Percentiles rank a stretch among this genome's conserved stretches.
These are phyloP conservation scores for Piper longum DNA, from an alignment of 164 flowering plant genomes.

Conservation along the genomic window DNA sequence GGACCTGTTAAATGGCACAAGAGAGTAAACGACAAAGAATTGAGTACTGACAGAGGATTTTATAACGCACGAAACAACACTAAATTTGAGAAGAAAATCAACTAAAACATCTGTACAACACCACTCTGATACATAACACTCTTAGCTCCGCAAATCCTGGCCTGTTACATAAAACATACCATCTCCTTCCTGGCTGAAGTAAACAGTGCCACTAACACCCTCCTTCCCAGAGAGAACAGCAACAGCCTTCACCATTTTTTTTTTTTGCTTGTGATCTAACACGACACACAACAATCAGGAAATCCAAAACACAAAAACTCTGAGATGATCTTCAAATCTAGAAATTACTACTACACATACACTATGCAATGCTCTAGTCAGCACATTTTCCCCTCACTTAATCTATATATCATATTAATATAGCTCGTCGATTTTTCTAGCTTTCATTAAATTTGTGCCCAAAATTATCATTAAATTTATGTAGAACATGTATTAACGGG, in stretches of 20 bases:
- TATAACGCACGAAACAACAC: too few relatives aligned
- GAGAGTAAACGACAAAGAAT: neutral
- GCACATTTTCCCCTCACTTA: too few relatives aligned
- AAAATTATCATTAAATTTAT: too few relatives aligned
- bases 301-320: neutral
- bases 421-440: too few relatives aligned
- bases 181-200: conserved; percentile 74
- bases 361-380: too few relatives aligned
- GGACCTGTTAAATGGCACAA: conserved; percentile 31
- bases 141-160: neutral
- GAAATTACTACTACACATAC: too few relatives aligned
- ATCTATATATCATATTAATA: too few relatives aligned
- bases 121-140: neutral
- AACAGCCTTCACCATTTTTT: conserved; percentile 87
- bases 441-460: too few relatives aligned
- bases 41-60: neutral
- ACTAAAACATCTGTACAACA: neutral
- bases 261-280: conserved; percentile 40
- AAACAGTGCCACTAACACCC: conserved; percentile 69
- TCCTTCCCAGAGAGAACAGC: conserved; percentile 60
- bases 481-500: too few relatives aligned
- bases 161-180: conserved; percentile 26
- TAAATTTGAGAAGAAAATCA: neutral
- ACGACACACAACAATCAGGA: neutral
- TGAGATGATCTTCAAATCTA: too few relatives aligned